These are phyloP conservation scores for Pythium folliculosum DNA, from an alignment of 352 stramenopile genomes.

Conservation along the genomic window DNA sequence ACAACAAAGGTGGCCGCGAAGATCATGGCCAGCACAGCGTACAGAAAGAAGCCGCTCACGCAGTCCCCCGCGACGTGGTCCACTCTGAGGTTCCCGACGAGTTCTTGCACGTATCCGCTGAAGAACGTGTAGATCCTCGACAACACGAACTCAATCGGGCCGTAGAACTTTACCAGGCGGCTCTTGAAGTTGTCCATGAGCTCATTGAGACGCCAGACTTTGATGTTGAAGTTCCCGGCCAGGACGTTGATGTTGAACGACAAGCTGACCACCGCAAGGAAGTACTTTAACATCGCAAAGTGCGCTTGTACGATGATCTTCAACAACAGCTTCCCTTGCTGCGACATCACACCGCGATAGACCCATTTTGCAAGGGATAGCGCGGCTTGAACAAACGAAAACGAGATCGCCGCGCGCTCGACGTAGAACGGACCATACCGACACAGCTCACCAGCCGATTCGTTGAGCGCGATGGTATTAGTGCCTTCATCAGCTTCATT, in stretches of 20 bases:
- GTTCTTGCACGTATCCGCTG: slow-evolving; percentile 30
- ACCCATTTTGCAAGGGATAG: slow-evolving; percentile 23
- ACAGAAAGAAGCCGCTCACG: slow-evolving; percentile 44
- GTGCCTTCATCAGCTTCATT: background rate
- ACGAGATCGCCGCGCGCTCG: slow-evolving; percentile 30
- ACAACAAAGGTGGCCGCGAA: slow-evolving; percentile 47
- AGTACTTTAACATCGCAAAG: slow-evolving; percentile 47
- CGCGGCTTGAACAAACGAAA: slow-evolving; percentile 28
- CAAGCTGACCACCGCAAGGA: slow-evolving; percentile 52
- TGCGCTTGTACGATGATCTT: slow-evolving; percentile 32
- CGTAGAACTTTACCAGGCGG: slow-evolving; percentile 30
- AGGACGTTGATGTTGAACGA: slow-evolving; percentile 67
- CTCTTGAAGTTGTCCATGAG: slow-evolving; percentile 31
- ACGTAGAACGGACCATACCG: slow-evolving; percentile 55
- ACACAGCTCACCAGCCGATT: slow-evolving; percentile 43
- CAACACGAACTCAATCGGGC: slow-evolving; percentile 31
- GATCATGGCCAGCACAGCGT: slow-evolving; percentile 31
- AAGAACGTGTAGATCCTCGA: slow-evolving; percentile 41
- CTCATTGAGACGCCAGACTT: slow-evolving; percentile 9
- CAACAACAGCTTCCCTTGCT: slow-evolving; percentile 33
- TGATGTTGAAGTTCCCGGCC: slow-evolving; percentile 37
- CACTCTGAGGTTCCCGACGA: slow-evolving; percentile 39
- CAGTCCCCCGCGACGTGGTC: slow-evolving; percentile 38
- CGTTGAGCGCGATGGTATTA: background rate
- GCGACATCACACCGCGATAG: slow-evolving; percentile 23